phyloP scores from a whole-genome alignment of 1,139 yeast genomes.

The Geotrichum citri-aurantii region DNA sequence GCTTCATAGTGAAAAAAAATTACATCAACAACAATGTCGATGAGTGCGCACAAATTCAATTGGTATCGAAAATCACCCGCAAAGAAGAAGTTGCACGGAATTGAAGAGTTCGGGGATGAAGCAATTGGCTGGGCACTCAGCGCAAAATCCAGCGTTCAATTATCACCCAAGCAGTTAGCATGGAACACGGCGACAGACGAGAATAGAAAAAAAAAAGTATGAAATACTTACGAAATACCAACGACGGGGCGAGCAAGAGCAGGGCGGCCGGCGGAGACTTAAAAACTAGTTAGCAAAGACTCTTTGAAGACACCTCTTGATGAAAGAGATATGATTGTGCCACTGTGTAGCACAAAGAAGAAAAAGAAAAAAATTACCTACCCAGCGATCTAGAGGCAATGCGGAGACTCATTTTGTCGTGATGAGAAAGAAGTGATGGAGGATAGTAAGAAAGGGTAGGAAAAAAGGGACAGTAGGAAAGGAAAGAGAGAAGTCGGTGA shows the following conservation, averaged over 20 bases:
- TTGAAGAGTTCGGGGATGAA: not conserved
- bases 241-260: conserved; percentile 25
- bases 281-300: not conserved
- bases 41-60: not conserved
- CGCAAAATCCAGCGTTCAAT: not conserved
- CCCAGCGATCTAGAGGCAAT: conserved; percentile 28
- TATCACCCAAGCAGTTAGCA: not conserved
- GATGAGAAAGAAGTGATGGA: not conserved
- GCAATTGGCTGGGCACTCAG: not conserved
- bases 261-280: conserved; percentile 19
- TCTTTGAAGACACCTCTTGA: not conserved
- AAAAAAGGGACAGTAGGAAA: not conserved
- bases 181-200: not conserved
- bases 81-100: not conserved
- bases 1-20: not conserved
- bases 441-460: not conserved
- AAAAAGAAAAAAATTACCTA: conserved; percentile 16
- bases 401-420: conserved; percentile 29
- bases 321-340: not conserved
- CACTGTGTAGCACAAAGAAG: not conserved
- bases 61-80: not conserved
- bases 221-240: conserved; percentile 21
- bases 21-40: not conserved
- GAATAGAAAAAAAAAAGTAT: not conserved
- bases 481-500: not conserved